A percentile compares a stretch with the other conserved stretches of the same genome.
Evolutionary conservation across 73 alveolate species (phyloP).

Genomic region (Tetrahymena thermophila): DNA sequence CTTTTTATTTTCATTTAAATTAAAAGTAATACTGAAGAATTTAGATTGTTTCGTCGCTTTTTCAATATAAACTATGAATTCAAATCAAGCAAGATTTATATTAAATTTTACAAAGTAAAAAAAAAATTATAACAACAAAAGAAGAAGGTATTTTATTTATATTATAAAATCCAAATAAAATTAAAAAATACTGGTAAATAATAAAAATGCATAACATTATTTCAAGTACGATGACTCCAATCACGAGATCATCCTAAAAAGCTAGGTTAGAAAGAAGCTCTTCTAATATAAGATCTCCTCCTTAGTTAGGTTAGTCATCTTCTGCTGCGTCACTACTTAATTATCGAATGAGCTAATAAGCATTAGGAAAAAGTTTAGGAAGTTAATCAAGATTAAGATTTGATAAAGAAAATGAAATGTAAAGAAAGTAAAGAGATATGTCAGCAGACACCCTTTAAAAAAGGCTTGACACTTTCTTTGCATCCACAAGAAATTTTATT

Average conservation of each 20-base stretch:
- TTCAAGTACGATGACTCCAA: not conserved
- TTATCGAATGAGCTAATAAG: not conserved
- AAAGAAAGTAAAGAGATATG: not conserved
- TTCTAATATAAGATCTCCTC: not conserved
- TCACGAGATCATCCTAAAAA: not conserved
- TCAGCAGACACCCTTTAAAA: not conserved
- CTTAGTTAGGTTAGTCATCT: not conserved
- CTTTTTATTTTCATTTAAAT: not conserved
- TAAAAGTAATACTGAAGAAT: not conserved
- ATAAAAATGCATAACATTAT: not conserved
- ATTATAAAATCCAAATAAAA: not conserved
- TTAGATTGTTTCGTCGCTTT: not conserved
- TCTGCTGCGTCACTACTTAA: not conserved
- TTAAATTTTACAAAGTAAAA: not conserved
- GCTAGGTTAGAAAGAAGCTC: not conserved
- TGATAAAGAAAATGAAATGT: not conserved
- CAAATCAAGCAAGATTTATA: not conserved
- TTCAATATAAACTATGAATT: not conserved
- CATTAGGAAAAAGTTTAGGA: not conserved
- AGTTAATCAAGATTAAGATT: not conserved
- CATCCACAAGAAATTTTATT: not conserved
- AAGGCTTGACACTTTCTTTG: not conserved
- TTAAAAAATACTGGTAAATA: not conserved
- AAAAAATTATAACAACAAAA: not conserved
- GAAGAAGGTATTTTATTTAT: not conserved